Percentiles rank a stretch among this genome's conserved stretches.
Conservation (phyloP, 345 rosid genomes). For the Corchorus olitorius region DNA sequence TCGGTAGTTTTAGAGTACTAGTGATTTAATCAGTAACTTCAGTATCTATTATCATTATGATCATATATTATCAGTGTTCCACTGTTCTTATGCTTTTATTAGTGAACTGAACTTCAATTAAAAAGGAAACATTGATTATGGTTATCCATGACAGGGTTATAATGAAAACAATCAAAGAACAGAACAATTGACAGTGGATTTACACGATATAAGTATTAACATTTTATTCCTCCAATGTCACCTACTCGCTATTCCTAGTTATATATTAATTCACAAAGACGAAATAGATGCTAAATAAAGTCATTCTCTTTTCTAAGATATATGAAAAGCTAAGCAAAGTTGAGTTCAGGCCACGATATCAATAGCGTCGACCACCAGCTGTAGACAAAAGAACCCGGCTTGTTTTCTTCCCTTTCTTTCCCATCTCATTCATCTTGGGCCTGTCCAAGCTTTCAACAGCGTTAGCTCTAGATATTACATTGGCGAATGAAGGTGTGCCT, state of each 20-base stretch:
- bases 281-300: neutral
- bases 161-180: neutral
- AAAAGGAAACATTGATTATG: neutral
- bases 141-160: neutral
- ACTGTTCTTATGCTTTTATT: neutral
- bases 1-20: no score
- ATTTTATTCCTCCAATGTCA: neutral
- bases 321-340: neutral
- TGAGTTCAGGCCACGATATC: slow-evolving; percentile 17
- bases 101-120: no score
- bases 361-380: slow-evolving; percentile 82
- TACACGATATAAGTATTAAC: neutral
- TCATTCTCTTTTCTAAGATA: no score
- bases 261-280: slow-evolving; percentile 1
- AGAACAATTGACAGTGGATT: neutral
- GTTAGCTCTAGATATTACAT: slow-evolving; percentile 60
- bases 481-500: slow-evolving; percentile 72
- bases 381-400: slow-evolving; percentile 82
- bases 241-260: neutral
- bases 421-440: slow-evolving; percentile 51
- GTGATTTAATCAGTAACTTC: neutral
- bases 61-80: neutral
- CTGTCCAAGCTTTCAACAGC: slow-evolving; percentile 36
- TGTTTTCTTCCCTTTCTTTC: slow-evolving; percentile 78
- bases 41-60: neutral